These are phyloP conservation scores for Aquilaria yunnanensis DNA, from an alignment of 345 rosid species.

Conservation along the genomic window DNA sequence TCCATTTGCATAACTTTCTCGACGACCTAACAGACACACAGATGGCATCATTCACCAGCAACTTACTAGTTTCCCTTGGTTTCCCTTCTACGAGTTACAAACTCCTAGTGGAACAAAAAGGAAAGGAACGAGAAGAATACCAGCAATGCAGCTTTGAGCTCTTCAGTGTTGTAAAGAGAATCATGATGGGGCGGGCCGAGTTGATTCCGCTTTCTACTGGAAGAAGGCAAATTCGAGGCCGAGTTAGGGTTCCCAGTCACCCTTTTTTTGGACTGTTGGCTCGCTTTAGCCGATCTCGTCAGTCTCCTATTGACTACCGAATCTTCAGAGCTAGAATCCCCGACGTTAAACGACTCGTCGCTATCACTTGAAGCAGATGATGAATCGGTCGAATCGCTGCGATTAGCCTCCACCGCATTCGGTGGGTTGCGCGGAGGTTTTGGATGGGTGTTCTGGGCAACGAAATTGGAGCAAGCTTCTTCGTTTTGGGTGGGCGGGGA, in stretches of 20 bases:
- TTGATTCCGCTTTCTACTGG: conserved; percentile 11
- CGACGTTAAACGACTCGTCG: neutral
- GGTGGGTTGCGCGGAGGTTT: neutral
- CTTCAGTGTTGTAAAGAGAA: conserved; percentile 21
- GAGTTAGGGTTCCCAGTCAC: neutral
- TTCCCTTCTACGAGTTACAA: no score
- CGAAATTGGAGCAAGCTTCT: conserved; percentile 13
- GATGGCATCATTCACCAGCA: neutral
- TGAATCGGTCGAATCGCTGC: neutral
- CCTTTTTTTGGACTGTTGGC: neutral
- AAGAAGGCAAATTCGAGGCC: conserved; percentile 7
- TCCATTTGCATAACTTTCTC: conserved; percentile 37
- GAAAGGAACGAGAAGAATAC: neutral
- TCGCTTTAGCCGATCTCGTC: neutral
- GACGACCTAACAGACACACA: conserved; percentile 15
- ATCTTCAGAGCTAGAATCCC: neutral
- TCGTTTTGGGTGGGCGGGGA: neutral
- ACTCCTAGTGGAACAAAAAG: neutral
- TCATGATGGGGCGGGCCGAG: conserved; percentile 13
- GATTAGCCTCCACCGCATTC: neutral
- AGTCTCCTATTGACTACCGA: neutral
- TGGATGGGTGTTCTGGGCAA: conserved; percentile 9
- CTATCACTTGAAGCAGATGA: conserved; percentile 2
- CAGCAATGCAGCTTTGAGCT: conserved; percentile 25
- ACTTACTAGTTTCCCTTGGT: neutral